These are phyloP conservation scores for Mangifera indica DNA, from an alignment of 345 rosid genomes.

Conservation along the genomic window DNA sequence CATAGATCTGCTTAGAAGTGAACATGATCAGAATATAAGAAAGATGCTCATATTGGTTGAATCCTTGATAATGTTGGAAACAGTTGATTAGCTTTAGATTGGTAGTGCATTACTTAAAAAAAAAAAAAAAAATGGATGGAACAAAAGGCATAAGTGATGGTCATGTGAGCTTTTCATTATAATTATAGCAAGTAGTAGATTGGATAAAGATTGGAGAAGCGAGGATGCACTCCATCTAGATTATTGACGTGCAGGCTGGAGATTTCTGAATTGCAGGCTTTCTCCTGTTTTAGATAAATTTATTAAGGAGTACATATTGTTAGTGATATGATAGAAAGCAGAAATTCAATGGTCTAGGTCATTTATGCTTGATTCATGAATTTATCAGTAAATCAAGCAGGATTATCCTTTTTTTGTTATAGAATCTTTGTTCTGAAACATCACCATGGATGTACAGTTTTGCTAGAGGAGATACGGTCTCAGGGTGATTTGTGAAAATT, in stretches of 20 bases:
- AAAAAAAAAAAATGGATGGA: neutral
- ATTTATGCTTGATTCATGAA: neutral
- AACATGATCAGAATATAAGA: neutral
- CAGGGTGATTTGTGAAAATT: neutral
- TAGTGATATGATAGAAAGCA: neutral
- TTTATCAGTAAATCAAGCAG: neutral
- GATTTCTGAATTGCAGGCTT: conserved; percentile 11
- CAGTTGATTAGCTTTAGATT: neutral
- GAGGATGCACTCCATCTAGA: neutral
- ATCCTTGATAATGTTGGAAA: neutral
- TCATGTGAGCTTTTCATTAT: neutral
- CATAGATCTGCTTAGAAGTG: neutral
- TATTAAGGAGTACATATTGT: neutral
- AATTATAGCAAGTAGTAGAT: neutral
- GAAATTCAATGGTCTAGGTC: neutral
- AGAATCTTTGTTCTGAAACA: neutral
- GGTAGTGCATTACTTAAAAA: no score
- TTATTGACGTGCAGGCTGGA: neutral
- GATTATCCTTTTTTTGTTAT: neutral
- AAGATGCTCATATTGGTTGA: neutral
- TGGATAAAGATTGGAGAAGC: neutral
- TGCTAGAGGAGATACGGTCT: neutral
- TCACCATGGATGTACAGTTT: neutral
- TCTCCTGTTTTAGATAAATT: neutral
- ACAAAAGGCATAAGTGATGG: neutral